Percentiles rank a stretch among this genome's conserved stretches.
phyloP scores from a whole-genome alignment of 2,329 filamentous ascomycete genomes.

The Talaromyces marneffei region DNA sequence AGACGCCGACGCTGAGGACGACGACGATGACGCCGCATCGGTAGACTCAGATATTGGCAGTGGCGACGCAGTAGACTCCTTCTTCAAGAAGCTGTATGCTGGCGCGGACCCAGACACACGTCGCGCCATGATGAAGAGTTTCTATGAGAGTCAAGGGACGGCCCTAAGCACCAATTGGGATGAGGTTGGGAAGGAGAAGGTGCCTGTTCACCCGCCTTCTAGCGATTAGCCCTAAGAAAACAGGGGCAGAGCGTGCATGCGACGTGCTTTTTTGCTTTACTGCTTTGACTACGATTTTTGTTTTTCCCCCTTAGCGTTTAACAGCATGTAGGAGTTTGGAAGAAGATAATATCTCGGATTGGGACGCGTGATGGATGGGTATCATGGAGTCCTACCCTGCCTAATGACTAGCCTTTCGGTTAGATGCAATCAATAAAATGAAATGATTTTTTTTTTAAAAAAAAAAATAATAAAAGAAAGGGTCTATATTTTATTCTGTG shows the following conservation, averaged over 20 bases:
- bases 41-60: constrained; percentile 41
- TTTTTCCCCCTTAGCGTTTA: background rate
- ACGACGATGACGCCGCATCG: constrained; percentile 49
- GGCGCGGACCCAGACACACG: constrained; percentile 70
- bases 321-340: constrained; percentile 1
- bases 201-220: constrained; percentile 46
- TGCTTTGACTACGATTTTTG: background rate
- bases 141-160: constrained; percentile 87
- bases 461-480: background rate
- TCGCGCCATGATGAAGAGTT: constrained; percentile 97
- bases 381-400: background rate
- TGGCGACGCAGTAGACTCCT: constrained; percentile 64
- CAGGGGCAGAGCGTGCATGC: background rate
- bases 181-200: constrained; percentile 66
- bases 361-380: background rate
- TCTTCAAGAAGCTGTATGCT: constrained; percentile 88
- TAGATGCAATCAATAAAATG: background rate
- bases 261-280: background rate
- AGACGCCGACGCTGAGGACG: constrained; percentile 31
- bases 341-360: background rate
- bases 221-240: constrained; percentile 15
- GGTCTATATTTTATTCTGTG: background rate
- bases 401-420: background rate
- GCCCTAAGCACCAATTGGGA: constrained; percentile 87
- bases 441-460: background rate